phyloP scores from a whole-genome alignment of 2,329 filamentous ascomycete genomes.

The Trichophyton simii region DNA sequence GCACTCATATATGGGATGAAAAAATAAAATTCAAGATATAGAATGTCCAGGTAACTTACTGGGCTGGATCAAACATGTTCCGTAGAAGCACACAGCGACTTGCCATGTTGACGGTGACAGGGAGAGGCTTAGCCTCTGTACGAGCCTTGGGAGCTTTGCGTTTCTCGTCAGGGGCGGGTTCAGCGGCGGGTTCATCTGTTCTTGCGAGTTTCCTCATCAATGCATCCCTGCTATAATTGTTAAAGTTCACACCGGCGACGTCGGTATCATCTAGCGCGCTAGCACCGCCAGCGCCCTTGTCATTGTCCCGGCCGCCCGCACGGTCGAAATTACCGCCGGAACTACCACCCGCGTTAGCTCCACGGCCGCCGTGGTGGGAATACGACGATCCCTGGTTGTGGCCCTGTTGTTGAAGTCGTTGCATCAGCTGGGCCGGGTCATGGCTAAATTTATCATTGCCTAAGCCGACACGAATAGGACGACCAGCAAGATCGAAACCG shows the following conservation, averaged over 20 bases:
- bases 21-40: not conserved
- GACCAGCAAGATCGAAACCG: slow-evolving; percentile 92
- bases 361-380: slow-evolving; percentile 78
- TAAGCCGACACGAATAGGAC: slow-evolving; percentile 94
- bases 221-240: slow-evolving; percentile 95
- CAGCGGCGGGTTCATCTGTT: slow-evolving; percentile 66
- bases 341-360: slow-evolving; percentile 61
- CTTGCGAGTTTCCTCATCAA: slow-evolving; percentile 97
- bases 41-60: slow-evolving; percentile 50
- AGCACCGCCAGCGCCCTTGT: slow-evolving; percentile 75
- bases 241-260: slow-evolving; percentile 97
- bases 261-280: slow-evolving; percentile 96
- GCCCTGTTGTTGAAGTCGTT: slow-evolving; percentile 76
- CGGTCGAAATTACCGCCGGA: slow-evolving; percentile 70
- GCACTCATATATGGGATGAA: slow-evolving; percentile 10
- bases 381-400: slow-evolving; percentile 76
- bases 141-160: slow-evolving; percentile 64
- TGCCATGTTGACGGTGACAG: slow-evolving; percentile 79
- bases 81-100: slow-evolving; percentile 88
- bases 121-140: slow-evolving; percentile 63
- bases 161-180: slow-evolving; percentile 48
- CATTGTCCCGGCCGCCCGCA: slow-evolving; percentile 73
- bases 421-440: slow-evolving; percentile 73
- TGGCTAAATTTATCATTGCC: slow-evolving; percentile 99
- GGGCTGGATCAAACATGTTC: slow-evolving; percentile 85